Percentiles rank a stretch among this genome's conserved stretches.
phyloP scores from a whole-genome alignment of 306 rosid genomes.

The Prunus kanzakura region DNA sequence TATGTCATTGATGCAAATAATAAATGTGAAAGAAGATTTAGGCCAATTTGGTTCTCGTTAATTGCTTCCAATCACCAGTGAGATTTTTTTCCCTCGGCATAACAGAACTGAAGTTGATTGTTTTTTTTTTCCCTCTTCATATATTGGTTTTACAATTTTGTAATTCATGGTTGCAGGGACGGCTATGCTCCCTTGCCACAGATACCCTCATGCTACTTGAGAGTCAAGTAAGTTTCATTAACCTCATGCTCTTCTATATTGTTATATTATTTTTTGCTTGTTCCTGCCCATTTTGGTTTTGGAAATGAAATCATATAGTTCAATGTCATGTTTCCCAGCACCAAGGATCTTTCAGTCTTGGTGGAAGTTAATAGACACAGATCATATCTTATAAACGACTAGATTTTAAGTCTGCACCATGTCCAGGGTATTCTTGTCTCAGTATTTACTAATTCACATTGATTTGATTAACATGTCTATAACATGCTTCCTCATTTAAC shows the following conservation, averaged over 20 bases:
- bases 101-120: slow-evolving; percentile 6
- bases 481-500: background rate
- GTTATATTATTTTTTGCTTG: background rate
- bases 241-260: slow-evolving; percentile 2
- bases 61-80: slow-evolving; percentile 57
- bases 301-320: slow-evolving; percentile 9
- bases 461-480: too few species aligned
- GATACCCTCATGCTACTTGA: slow-evolving; percentile 46
- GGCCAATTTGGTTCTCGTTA: slow-evolving; percentile 59
- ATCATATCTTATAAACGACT: background rate
- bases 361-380: background rate
- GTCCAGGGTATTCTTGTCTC: too few species aligned
- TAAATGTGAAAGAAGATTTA: slow-evolving; percentile 9
- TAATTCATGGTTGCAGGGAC: slow-evolving; percentile 36
- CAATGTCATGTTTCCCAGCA: background rate
- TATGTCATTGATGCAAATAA: slow-evolving; percentile 15
- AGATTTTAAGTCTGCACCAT: background rate
- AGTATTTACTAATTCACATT: too few species aligned
- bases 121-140: background rate
- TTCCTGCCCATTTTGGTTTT: background rate
- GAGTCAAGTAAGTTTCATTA: slow-evolving; percentile 50
- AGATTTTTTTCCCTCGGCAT: slow-evolving; percentile 16
- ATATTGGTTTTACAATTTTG: slow-evolving; percentile 14
- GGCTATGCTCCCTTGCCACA: slow-evolving; percentile 48
- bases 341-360: background rate